Percentiles rank a stretch among this genome's conserved stretches.
phyloP scores from a whole-genome alignment of 2,329 filamentous ascomycete genomes.

The Coleophoma eucalyptorum region DNA sequence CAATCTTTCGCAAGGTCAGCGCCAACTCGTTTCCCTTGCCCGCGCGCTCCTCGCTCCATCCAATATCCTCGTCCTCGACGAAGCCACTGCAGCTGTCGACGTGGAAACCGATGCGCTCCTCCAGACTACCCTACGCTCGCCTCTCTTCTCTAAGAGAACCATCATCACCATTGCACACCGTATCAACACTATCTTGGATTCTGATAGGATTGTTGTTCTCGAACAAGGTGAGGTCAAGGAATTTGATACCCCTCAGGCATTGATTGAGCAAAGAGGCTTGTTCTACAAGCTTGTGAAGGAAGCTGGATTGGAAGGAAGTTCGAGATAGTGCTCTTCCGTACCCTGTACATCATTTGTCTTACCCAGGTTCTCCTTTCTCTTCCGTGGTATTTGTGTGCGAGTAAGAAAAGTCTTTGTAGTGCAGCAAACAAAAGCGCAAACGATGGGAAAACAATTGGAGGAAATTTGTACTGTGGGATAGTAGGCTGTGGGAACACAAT shows the following conservation, averaged over 20 bases:
- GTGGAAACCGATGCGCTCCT: constrained; percentile 66
- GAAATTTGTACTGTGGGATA: too few relatives aligned
- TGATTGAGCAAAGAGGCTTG: constrained; percentile 71
- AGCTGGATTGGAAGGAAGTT: constrained; percentile 58
- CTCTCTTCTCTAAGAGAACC: constrained; percentile 80
- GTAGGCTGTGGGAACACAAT: too few relatives aligned
- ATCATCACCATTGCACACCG: constrained; percentile 98
- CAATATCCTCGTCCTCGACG: constrained; percentile 95
- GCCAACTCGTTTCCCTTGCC: constrained; percentile 89
- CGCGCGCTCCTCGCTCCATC: constrained; percentile 91
- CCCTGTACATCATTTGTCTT: too few relatives aligned
- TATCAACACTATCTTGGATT: constrained; percentile 92
- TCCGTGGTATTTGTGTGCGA: too few relatives aligned
- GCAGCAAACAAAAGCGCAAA: too few relatives aligned
- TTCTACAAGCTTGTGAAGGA: constrained; percentile 93
- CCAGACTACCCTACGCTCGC: constrained; percentile 58
- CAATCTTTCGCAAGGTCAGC: constrained; percentile 91
- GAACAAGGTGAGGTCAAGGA: constrained; percentile 88
- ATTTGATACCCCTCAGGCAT: constrained; percentile 79
- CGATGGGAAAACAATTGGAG: too few relatives aligned
- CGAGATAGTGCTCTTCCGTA: too few relatives aligned
- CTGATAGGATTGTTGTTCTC: constrained; percentile 88
- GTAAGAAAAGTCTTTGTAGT: too few relatives aligned
- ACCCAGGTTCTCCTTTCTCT: too few relatives aligned
- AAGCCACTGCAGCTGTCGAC: constrained; percentile 80